A percentile compares a stretch with the other conserved stretches of the same genome.
Conservation (phyloP, 305 asterid species). For the Rubia peregrina region DNA sequence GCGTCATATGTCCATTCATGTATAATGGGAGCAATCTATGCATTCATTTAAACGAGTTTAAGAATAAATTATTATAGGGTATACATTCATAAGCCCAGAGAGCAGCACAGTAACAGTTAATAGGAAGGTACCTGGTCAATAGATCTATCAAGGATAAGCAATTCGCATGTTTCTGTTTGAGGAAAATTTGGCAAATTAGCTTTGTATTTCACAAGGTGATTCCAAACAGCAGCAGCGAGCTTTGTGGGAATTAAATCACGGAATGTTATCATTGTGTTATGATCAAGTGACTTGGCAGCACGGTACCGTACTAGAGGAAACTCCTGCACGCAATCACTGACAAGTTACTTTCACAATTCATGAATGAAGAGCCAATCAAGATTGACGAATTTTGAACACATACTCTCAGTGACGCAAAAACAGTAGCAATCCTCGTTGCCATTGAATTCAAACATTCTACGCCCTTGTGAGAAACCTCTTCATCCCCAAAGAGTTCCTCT, state of each 20-base stretch:
- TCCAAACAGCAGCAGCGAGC: slow-evolving; percentile 97
- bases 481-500: slow-evolving; percentile 95
- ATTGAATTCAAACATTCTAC: slow-evolving; percentile 76
- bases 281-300: slow-evolving; percentile 92
- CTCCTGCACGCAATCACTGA: slow-evolving; percentile 57
- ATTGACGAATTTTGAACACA: slow-evolving; percentile 18
- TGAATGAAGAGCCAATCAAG: slow-evolving; percentile 5
- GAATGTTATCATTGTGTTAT: slow-evolving; percentile 84
- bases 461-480: slow-evolving; percentile 74
- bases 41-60: slow-evolving; percentile 6
- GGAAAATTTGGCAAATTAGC: slow-evolving; percentile 74
- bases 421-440: slow-evolving; percentile 93
- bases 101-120: slow-evolving; percentile 8
- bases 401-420: slow-evolving; percentile 90
- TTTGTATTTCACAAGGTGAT: slow-evolving; percentile 83
- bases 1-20: slow-evolving; percentile 99
- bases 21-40: slow-evolving; percentile 90
- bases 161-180: slow-evolving; percentile 92
- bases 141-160: slow-evolving; percentile 95
- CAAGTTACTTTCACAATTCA: slow-evolving; percentile 11
- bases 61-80: neutral
- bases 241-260: slow-evolving; percentile 96
- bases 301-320: slow-evolving; percentile 92
- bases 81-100: neutral
- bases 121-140: slow-evolving; percentile 71